A percentile compares a stretch with the other conserved stretches of the same genome.
Evolutionary conservation across 495 filamentous ascomycete genomes (phyloP).

Genomic region (Penicillium cinerascens): DNA sequence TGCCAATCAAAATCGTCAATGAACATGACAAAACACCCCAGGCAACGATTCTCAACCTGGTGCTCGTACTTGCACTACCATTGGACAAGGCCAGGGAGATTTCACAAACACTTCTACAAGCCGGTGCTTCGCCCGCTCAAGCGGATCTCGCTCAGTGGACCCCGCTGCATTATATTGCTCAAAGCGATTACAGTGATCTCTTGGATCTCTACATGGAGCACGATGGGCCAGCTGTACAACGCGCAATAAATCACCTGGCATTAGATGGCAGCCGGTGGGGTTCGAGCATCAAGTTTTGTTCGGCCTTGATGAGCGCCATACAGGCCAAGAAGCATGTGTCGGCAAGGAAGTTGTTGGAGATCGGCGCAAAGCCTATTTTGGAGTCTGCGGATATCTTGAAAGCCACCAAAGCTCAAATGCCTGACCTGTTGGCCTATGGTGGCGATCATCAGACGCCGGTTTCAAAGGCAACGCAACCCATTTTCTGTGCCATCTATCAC

Average conservation of each 20-base stretch:
- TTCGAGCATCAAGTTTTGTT: constrained; percentile 8
- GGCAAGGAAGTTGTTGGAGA: constrained; percentile 42
- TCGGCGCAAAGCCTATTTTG: constrained; percentile 39
- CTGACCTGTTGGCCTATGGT: neutral
- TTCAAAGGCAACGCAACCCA: constrained; percentile 54
- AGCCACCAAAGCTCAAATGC: constrained; percentile 17
- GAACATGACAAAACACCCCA: constrained; percentile 40
- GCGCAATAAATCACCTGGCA: constrained; percentile 60
- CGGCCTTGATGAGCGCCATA: constrained; percentile 48
- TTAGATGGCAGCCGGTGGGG: constrained; percentile 15
- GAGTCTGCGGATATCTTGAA: constrained; percentile 42
- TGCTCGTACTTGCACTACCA: constrained; percentile 54
- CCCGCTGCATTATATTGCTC: constrained; percentile 56
- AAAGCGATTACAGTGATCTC: constrained; percentile 42
- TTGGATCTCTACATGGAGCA: constrained; percentile 55
- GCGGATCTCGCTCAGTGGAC: constrained; percentile 59
- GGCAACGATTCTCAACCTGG: constrained; percentile 61
- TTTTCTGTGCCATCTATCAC: constrained; percentile 53
- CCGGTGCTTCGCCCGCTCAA: constrained; percentile 71
- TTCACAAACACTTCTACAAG: constrained; percentile 56
- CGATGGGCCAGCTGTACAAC: constrained; percentile 57
- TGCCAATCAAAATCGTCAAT: constrained; percentile 63
- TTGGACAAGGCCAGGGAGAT: constrained; percentile 58
- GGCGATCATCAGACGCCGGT: constrained; percentile 27
- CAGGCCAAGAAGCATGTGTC: constrained; percentile 24